Base-by-base conservation (phyloP, 2,329 filamentous ascomycete species). In the Trichothecium sympodiale region DNA sequence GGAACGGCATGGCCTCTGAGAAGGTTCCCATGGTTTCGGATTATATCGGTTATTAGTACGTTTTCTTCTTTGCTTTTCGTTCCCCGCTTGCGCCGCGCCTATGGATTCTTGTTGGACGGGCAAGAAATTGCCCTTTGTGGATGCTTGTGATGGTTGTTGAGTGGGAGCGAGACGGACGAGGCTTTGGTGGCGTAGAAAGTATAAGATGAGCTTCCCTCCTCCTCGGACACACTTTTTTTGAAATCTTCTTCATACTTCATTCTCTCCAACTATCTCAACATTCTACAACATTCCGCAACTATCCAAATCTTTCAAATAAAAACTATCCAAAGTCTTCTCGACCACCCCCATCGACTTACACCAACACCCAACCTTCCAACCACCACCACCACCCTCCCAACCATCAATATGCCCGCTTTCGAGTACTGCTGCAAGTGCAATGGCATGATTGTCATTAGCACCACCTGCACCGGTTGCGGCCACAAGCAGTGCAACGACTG, bases 371-470 rank as follows among this genome's bases (percentile, higher is more conserved):
- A 37, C 30, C 36, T 44, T 33, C 34, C 31, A 27, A 42, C 32
- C 34, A 38, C 20, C 26, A 43, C 31, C 33, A 34, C 25, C 28
- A 28, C 30, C 28, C 18, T 16, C 12, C 16, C 31, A 36, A 31
- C 29, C 42, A 42, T 31, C 48, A 52, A 46, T 34, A 65, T 65
- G 62, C 57, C 62, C 50, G 55, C 59, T 46, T 65, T 62, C 46
- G 62, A 65, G 46, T 67, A 68, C 56, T 72, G 69, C 64, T 71
- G 68, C 62, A 54, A 69, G 49, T 72, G 68, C 57, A 64, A 64
- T 46, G 56, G 61, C 55, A 67, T 71, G 56, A 69, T 72, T 46
- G 68, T 71, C 59, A 72, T 72, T 57, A 71, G 66, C 64, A 67
- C 57, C 51, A 64, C 59, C 35, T 72, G 68, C 61, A 59, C 54